Evolutionary conservation across 1,284 basidiomycete species (phyloP).

Genomic region (Cutaneotrichosporon mucoides): DNA sequence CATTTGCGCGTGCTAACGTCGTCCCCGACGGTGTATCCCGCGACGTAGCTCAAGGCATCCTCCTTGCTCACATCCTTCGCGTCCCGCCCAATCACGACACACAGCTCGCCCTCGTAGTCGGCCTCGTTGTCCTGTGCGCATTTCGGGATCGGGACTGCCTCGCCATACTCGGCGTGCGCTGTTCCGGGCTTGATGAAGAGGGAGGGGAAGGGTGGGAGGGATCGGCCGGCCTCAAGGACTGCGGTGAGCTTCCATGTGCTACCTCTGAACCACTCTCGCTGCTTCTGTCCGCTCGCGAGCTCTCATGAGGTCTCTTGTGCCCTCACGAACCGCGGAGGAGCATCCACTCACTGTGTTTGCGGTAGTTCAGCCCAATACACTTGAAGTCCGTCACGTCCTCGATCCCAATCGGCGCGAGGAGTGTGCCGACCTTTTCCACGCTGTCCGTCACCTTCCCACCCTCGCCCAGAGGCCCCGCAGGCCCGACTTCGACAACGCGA

Average conservation of each 20-base stretch:
- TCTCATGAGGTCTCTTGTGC: neutral
- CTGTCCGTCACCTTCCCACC: conserved; percentile 9
- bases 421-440: conserved; percentile 5
- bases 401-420: conserved; percentile 6
- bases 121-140: conserved; percentile 65
- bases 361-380: conserved; percentile 29
- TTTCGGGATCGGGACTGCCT: conserved; percentile 61
- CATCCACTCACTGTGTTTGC: conserved; percentile 15
- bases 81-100: conserved; percentile 73
- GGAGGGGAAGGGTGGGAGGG: conserved; percentile 57
- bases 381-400: conserved; percentile 1
- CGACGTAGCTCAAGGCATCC: conserved; percentile 73
- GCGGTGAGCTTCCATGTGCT: neutral
- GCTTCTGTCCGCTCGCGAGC: no score
- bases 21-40: conserved; percentile 72
- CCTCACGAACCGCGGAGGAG: no score
- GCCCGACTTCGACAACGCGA: conserved; percentile 15
- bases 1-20: conserved; percentile 55
- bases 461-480: conserved; percentile 6
- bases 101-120: conserved; percentile 83
- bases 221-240: conserved; percentile 22
- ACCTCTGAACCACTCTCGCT: no score
- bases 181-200: conserved; percentile 75
- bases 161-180: conserved; percentile 65
- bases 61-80: conserved; percentile 70